Percentiles rank a stretch among this genome's conserved stretches.
phyloP scores from a whole-genome alignment of 106 monocot species.

The Apostasia ramifera region DNA sequence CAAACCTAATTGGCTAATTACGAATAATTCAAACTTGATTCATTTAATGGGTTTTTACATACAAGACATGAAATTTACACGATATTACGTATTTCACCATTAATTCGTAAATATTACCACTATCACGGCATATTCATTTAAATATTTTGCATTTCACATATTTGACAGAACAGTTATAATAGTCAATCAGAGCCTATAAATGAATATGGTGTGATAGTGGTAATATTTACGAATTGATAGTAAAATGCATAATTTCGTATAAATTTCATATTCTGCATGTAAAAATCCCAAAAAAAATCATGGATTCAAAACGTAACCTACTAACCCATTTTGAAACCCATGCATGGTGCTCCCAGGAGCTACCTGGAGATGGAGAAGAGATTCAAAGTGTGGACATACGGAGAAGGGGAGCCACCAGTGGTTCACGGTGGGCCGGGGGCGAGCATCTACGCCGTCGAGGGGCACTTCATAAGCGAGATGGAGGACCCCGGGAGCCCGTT shows the following conservation, averaged over 20 bases:
- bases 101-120: too few relatives aligned
- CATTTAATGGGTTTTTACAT: too few relatives aligned
- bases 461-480: constrained; percentile 56
- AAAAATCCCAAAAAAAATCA: neutral
- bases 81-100: neutral
- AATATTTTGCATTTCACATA: too few relatives aligned
- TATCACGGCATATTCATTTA: too few relatives aligned
- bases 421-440: constrained; percentile 44
- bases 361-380: constrained; percentile 82
- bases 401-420: constrained; percentile 66
- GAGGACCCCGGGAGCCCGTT: constrained; percentile 28
- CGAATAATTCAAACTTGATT: too few relatives aligned
- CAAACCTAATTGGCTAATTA: too few relatives aligned
- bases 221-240: too few relatives aligned
- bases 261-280: too few relatives aligned
- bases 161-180: too few relatives aligned
- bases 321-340: neutral
- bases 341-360: constrained; percentile 40
- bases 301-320: neutral
- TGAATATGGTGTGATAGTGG: too few relatives aligned
- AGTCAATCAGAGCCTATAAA: too few relatives aligned
- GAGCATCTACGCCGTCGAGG: constrained; percentile 58
- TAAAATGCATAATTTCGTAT: too few relatives aligned
- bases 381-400: constrained; percentile 59
- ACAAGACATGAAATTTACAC: neutral